phyloP scores from a whole-genome alignment of 73 alveolate genomes.

The Paraurostyla sp. region DNA sequence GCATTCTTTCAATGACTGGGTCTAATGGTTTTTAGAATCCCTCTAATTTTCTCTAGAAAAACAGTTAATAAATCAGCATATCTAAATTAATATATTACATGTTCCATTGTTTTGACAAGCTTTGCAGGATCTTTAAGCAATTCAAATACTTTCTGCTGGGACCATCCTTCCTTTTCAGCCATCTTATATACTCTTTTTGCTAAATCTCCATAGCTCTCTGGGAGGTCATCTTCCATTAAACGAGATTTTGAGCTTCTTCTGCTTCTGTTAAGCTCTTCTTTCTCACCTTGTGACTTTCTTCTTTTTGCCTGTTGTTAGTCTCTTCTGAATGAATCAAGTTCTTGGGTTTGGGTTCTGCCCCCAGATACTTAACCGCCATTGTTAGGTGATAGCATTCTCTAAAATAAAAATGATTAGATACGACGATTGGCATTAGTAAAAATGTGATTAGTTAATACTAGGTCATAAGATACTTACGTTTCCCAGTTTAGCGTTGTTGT shows the following conservation, averaged over 20 bases:
- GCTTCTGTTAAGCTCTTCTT: background rate
- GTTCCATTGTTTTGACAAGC: conserved; percentile 52
- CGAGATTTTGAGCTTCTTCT: conserved; percentile 41
- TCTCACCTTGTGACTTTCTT: background rate
- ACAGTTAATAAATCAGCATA: too few relatives aligned
- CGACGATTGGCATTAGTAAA: too few relatives aligned
- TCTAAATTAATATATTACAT: too few relatives aligned
- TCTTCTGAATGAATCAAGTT: background rate
- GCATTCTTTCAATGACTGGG: conserved; percentile 3
- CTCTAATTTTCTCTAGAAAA: background rate
- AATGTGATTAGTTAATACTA: too few relatives aligned
- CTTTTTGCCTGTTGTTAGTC: background rate
- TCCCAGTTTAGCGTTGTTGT: too few relatives aligned
- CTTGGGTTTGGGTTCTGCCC: background rate
- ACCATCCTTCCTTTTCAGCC: conserved; percentile 51
- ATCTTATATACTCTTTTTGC: conserved; percentile 38
- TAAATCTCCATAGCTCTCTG: conserved; percentile 33
- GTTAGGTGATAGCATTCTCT: background rate
- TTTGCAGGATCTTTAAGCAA: conserved; percentile 16
- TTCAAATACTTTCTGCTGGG: conserved; percentile 5
- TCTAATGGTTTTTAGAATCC: conserved; percentile 43
- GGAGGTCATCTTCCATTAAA: background rate
- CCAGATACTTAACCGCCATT: background rate
- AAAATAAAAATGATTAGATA: too few relatives aligned
- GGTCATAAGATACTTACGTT: too few relatives aligned